Evolutionary conservation across 2,329 filamentous ascomycete genomes (phyloP).

Genomic region (Talaromyces albobiverticillius): DNA sequence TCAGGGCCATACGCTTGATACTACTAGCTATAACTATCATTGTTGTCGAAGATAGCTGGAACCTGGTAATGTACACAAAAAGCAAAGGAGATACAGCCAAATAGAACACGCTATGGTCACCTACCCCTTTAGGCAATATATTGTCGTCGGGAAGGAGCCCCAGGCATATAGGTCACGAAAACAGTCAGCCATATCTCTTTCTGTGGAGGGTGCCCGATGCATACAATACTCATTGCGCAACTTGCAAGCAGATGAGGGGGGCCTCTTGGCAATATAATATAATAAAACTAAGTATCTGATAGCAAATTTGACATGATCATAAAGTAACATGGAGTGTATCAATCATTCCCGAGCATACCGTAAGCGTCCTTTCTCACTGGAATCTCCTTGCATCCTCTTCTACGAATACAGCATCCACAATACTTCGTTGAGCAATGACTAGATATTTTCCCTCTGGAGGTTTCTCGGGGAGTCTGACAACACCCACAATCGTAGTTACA

Average conservation of each 20-base stretch:
- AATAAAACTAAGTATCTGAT: background rate
- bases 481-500: slow-evolving; percentile 5
- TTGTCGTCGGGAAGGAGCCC: too few species aligned
- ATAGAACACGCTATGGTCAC: too few species aligned
- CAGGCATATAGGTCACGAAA: too few species aligned
- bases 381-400: background rate
- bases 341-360: background rate
- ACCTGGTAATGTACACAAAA: too few species aligned
- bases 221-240: background rate
- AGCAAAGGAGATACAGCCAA: too few species aligned
- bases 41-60: too few species aligned
- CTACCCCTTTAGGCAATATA: too few species aligned
- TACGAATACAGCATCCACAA: slow-evolving; percentile 5
- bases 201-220: too few species aligned
- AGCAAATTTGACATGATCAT: background rate
- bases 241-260: background rate
- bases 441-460: background rate
- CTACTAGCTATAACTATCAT: too few species aligned
- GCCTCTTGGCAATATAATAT: background rate
- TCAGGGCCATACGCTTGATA: too few species aligned
- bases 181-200: too few species aligned
- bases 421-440: slow-evolving; percentile 1
- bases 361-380: background rate
- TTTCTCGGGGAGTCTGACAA: background rate
- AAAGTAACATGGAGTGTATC: background rate